A percentile compares a stretch with the other conserved stretches of the same genome.
Evolutionary conservation across 768 basidiomycete genomes (phyloP).

Genomic region (Mycena rebaudengoi): DNA sequence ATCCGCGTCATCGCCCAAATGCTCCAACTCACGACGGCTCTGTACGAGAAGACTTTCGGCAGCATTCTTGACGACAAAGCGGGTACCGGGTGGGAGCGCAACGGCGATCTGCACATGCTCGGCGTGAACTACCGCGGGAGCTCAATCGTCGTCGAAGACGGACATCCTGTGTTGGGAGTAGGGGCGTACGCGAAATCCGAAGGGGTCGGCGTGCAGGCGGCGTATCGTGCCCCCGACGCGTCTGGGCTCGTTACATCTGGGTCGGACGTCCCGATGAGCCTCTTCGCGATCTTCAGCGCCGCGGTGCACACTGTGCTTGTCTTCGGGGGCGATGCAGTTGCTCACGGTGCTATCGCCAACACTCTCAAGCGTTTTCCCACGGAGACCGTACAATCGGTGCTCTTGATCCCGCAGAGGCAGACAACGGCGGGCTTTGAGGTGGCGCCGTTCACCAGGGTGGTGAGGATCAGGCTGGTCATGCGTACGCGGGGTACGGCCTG

Average conservation of each 20-base stretch:
- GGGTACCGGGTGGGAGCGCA: constrained; percentile 15
- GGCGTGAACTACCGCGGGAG: constrained; percentile 57
- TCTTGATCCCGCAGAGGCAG: neutral
- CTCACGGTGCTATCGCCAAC: neutral
- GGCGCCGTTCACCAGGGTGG: neutral
- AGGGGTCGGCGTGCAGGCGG: constrained; percentile 36
- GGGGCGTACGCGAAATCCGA: neutral
- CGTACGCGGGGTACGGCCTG: constrained; percentile 19
- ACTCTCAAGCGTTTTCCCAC: neutral
- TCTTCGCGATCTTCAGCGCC: constrained; percentile 40
- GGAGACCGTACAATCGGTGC: neutral
- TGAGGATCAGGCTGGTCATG: constrained; percentile 26
- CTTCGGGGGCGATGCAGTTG: constrained; percentile 27
- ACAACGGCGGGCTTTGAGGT: neutral
- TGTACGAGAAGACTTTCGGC: constrained; percentile 34
- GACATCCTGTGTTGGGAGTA: neutral
- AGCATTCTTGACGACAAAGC: neutral
- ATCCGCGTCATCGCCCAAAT: constrained; percentile 54
- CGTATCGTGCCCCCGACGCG: constrained; percentile 47
- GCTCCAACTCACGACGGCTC: constrained; percentile 47
- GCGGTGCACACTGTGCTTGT: constrained; percentile 40
- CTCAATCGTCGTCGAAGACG: constrained; percentile 42
- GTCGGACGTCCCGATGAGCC: constrained; percentile 5
- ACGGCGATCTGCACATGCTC: constrained; percentile 42
- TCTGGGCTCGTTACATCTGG: constrained; percentile 30